Conservation (phyloP, 1,139 yeast species). For the Magnusiomyces tetraspermus region DNA sequence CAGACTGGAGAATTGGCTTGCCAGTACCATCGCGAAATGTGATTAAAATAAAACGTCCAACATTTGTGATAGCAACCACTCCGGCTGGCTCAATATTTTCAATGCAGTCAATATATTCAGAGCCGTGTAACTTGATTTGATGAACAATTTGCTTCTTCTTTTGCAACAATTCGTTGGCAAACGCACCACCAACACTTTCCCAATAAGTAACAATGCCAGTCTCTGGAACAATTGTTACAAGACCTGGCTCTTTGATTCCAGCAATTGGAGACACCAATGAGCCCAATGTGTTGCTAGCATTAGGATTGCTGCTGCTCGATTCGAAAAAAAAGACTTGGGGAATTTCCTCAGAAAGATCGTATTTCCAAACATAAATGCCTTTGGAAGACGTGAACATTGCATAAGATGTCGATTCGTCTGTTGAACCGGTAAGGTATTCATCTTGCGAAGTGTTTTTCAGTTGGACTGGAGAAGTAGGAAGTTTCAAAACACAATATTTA, state of each 20-base stretch:
- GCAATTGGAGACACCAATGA: conserved; percentile 58
- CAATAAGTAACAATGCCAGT: conserved; percentile 52
- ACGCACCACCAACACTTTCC: conserved; percentile 60
- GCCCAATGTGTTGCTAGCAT: conserved; percentile 36
- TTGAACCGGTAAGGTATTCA: conserved; percentile 35
- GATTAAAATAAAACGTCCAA: conserved; percentile 55
- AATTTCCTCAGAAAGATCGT: conserved; percentile 47
- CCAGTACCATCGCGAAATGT: conserved; percentile 63
- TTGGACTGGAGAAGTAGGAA: conserved; percentile 49
- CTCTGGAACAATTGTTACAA: conserved; percentile 48
- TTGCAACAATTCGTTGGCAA: conserved; percentile 51
- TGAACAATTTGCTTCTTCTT: conserved; percentile 35
- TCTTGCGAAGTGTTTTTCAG: conserved; percentile 27
- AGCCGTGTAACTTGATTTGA: conserved; percentile 32
- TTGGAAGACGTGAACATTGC: conserved; percentile 46
- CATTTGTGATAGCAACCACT: conserved; percentile 58
- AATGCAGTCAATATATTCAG: conserved; percentile 41
- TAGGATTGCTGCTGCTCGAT: conserved; percentile 24
- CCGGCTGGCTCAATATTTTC: conserved; percentile 71
- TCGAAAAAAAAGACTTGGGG: conserved; percentile 46
- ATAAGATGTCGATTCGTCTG: conserved; percentile 47
- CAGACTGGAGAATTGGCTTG: conserved; percentile 36
- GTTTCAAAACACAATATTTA: conserved; percentile 49
- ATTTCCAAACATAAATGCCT: conserved; percentile 61
- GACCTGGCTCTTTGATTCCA: conserved; percentile 58